Percentiles rank a stretch among this genome's conserved stretches.
These are phyloP conservation scores for Pleurotus ostreatus DNA, from an alignment of 768 basidiomycete species.

Conservation along the genomic window DNA sequence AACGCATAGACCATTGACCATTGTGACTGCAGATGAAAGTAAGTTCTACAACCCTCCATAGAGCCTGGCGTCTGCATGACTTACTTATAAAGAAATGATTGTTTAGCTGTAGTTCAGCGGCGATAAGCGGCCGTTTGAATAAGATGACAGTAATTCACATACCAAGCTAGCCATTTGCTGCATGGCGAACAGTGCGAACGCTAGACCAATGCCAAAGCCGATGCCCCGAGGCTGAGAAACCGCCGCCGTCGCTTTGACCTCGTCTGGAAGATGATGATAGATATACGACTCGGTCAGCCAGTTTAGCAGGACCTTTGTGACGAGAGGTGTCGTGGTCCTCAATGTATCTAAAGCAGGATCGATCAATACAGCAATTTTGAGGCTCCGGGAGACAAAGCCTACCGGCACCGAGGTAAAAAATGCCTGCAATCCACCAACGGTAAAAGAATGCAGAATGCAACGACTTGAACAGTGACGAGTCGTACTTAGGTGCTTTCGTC, in stretches of 20 bases:
- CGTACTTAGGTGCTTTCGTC: slow-evolving; percentile 25
- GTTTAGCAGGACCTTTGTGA: slow-evolving; percentile 42
- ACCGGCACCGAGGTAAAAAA: slow-evolving; percentile 45
- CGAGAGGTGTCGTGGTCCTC: slow-evolving; percentile 40
- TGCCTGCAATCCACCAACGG: slow-evolving; percentile 43
- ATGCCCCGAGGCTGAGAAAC: slow-evolving; percentile 34
- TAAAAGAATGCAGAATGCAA: slow-evolving; percentile 41
- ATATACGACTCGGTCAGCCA: slow-evolving; percentile 43
- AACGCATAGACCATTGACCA: slow-evolving; percentile 32
- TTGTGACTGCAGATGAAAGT: slow-evolving; percentile 19
- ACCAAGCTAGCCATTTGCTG: slow-evolving; percentile 38
- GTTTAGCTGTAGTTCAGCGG: slow-evolving; percentile 14
- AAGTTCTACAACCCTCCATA: background rate
- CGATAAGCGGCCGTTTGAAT: no score
- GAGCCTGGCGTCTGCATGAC: background rate
- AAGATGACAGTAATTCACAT: no score
- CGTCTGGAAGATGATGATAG: slow-evolving; percentile 28
- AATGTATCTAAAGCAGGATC: slow-evolving; percentile 34
- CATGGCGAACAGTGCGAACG: slow-evolving; percentile 47
- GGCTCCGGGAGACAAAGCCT: slow-evolving; percentile 8
- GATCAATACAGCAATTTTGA: background rate
- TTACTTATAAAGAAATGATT: slow-evolving; percentile 29
- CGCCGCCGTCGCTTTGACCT: slow-evolving; percentile 21
- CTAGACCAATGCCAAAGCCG: slow-evolving; percentile 51
- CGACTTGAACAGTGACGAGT: slow-evolving; percentile 47